These are phyloP conservation scores for Penicillium canariense DNA, from an alignment of 495 filamentous ascomycete species.

Conservation along the genomic window DNA sequence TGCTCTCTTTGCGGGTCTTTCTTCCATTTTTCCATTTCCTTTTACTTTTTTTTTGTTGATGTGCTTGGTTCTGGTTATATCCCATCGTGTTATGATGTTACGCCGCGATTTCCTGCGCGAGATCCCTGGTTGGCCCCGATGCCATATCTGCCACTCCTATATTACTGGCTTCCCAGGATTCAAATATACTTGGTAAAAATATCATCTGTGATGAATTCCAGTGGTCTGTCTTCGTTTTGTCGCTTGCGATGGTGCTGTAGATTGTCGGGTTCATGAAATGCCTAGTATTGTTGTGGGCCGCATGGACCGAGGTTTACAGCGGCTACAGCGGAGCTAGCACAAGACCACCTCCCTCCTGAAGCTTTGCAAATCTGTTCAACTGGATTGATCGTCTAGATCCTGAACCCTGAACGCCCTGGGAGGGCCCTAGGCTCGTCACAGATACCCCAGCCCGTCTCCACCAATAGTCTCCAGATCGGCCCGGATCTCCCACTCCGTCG, in stretches of 20 bases:
- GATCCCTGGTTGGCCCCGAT: constrained; percentile 15
- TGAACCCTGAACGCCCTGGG: too few species aligned
- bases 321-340: too few species aligned
- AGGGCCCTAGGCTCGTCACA: neutral
- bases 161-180: constrained; percentile 3
- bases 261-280: neutral
- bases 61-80: constrained; percentile 30
- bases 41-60: neutral
- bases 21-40: constrained; percentile 5
- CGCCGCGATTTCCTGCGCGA: constrained; percentile 17
- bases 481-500: constrained; percentile 54
- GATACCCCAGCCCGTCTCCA: constrained; percentile 56
- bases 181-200: constrained; percentile 9
- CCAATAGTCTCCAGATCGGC: constrained; percentile 60
- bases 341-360: too few species aligned
- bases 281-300: neutral
- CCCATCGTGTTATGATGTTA: constrained; percentile 34
- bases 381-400: too few species aligned
- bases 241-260: too few species aligned
- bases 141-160: constrained; percentile 6
- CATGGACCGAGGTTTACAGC: too few species aligned
- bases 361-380: too few species aligned
- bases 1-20: constrained; percentile 8
- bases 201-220: constrained; percentile 3
- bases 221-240: neutral